Base-by-base conservation (phyloP, 345 rosid species). In the Camelina neglecta region DNA sequence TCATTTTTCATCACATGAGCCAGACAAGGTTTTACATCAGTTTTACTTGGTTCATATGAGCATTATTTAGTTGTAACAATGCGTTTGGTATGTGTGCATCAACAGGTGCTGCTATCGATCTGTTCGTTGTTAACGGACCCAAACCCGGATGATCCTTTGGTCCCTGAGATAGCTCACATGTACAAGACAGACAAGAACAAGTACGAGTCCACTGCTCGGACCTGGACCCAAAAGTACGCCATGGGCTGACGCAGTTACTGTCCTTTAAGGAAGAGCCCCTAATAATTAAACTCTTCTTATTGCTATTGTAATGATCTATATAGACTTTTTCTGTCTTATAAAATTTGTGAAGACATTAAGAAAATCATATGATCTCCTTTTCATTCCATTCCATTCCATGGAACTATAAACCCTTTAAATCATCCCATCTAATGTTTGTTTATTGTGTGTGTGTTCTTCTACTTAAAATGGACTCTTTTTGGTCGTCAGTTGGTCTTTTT, bases 151-250 rank as follows among this genome's bases (percentile, higher is more conserved):
- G 97, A 93, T 78, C 98, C 98, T 0, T 83, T 93, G 89, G 98
- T 91, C 44, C 98, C 98, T 0, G 98, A 93, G 81, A 91, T 93
- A 10, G 97, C 98, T 73, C 97, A 93, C 75, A 88, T 93, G 97
- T 93, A 93, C 85, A 93, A 91, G 92, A 88, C 96, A 5, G 97
- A 93, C 90, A 80, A 85, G 85, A 87, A 60, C 83, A 91, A 93
- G 89, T 93, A 93, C 2, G 98, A 93, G 87, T 89, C 95, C 3
- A 91, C 93, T 12, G 97, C 97, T 21, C 86, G 98, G 86, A 93
- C 92, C 90, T 93, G 98, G 98, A 91, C 98, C 78, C 97, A 93
- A 84, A 91, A 93, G 86, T 93, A 93, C 64, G 98, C 95, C 63
- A 93, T 93, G 98, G 98, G 98, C 84, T 91, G 60, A 76, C 71